phyloP scores from a whole-genome alignment of 1,284 basidiomycete genomes.

The Cryptococcus floricola region DNA sequence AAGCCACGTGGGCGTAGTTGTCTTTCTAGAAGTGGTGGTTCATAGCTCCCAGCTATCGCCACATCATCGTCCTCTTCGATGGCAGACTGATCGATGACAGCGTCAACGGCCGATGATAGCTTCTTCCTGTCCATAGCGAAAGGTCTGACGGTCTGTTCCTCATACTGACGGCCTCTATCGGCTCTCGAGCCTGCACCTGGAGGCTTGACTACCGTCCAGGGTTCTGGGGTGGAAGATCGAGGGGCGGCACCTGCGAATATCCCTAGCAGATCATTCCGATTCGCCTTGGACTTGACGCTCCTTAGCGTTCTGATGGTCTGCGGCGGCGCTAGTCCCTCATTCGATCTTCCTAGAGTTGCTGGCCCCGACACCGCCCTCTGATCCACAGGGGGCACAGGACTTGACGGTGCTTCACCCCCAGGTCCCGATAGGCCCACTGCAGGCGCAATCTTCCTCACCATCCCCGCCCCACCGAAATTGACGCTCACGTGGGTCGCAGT shows the following conservation, averaged over 20 bases:
- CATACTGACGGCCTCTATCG: constrained; percentile 32
- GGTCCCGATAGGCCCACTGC: constrained; percentile 49
- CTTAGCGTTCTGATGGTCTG: constrained; percentile 16
- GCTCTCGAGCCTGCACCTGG: constrained; percentile 1
- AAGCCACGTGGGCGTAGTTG: constrained; percentile 71
- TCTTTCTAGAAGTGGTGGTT: constrained; percentile 57
- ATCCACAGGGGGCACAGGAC: neutral
- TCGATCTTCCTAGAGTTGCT: neutral
- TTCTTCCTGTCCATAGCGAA: constrained; percentile 20
- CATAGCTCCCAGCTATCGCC: constrained; percentile 41
- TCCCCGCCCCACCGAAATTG: constrained; percentile 75
- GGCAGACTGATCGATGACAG: constrained; percentile 62
- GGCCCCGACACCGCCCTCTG: neutral
- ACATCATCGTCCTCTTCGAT: constrained; percentile 20
- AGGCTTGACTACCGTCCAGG: constrained; percentile 38
- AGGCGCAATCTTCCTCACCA: constrained; percentile 62
- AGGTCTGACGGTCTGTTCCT: constrained; percentile 16
- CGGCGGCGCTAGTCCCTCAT: constrained; percentile 13
- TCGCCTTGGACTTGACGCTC: constrained; percentile 30
- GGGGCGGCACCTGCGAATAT: constrained; percentile 78
- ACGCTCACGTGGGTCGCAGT: constrained; percentile 87
- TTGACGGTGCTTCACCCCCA: constrained; percentile 51
- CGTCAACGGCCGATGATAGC: constrained; percentile 67
- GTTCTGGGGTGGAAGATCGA: constrained; percentile 53
- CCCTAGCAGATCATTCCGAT: constrained; percentile 51